Percentiles rank a stretch among this genome's conserved stretches.
These are phyloP conservation scores for Hypoxylon sp. DNA, from an alignment of 2,329 filamentous ascomycete genomes.

Conservation along the genomic window DNA sequence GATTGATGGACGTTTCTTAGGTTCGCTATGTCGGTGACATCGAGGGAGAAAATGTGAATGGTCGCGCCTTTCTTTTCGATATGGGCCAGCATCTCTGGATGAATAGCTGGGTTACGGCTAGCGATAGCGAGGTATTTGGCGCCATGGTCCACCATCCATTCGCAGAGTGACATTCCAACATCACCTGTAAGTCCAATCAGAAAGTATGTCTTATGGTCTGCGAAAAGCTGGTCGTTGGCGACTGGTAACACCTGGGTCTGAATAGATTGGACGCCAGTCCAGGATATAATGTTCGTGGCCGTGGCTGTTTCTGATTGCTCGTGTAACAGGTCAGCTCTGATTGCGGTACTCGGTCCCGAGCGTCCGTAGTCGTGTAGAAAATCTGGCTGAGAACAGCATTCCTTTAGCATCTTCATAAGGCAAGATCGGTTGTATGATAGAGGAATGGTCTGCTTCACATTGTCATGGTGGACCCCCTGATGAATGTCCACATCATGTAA, in stretches of 20 bases:
- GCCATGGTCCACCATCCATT: slow-evolving; percentile 59
- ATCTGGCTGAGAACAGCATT: too few species aligned
- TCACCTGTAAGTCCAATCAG: slow-evolving; percentile 55
- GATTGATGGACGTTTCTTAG: neutral
- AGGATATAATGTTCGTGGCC: neutral
- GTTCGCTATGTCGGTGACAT: neutral
- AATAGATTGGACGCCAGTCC: neutral
- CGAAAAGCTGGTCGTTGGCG: slow-evolving; percentile 41
- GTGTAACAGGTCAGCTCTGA: too few species aligned
- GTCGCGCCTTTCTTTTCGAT: too few species aligned
- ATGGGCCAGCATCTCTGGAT: too few species aligned
- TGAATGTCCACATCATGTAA: too few species aligned
- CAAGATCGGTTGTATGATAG: too few species aligned
- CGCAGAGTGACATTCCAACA: slow-evolving; percentile 57
- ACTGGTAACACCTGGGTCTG: neutral
- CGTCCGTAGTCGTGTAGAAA: too few species aligned
- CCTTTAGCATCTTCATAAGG: too few species aligned
- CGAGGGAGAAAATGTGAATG: neutral
- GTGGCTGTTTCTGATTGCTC: too few species aligned
- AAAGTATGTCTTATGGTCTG: slow-evolving; percentile 53
- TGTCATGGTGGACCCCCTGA: too few species aligned
- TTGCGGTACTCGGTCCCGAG: too few species aligned
- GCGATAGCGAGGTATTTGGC: slow-evolving; percentile 58
- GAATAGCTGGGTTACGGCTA: slow-evolving; percentile 57
- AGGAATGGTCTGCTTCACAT: too few species aligned